A percentile compares a stretch with the other conserved stretches of the same genome.
phyloP scores from a whole-genome alignment of 495 filamentous ascomycete genomes.

The Aspergillus avenaceus region DNA sequence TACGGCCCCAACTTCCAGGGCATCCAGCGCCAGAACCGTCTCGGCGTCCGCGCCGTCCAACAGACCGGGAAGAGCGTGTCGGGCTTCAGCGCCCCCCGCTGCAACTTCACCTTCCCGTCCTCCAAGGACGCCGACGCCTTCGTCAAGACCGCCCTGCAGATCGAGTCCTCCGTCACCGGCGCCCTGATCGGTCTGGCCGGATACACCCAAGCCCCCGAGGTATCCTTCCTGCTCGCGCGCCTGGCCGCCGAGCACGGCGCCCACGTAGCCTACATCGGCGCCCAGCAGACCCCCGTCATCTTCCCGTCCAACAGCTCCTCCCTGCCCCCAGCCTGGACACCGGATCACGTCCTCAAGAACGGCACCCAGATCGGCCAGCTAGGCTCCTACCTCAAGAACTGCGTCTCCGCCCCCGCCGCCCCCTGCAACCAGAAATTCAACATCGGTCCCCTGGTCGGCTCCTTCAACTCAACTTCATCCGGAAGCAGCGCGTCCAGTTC shows the following conservation, averaged over 20 bases:
- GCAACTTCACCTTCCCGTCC: constrained; percentile 21
- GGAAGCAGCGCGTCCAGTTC: constrained; percentile 2
- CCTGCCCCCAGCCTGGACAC: constrained; percentile 23
- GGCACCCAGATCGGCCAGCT: constrained; percentile 24
- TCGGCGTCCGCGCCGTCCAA: constrained; percentile 22
- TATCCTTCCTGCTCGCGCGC: constrained; percentile 30
- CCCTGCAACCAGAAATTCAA: constrained; percentile 20
- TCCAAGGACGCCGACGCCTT: constrained; percentile 15
- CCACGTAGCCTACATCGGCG: constrained; percentile 22
- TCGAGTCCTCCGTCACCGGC: constrained; percentile 24
- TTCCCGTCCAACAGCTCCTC: constrained; percentile 24
- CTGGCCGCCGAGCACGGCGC: constrained; percentile 28
- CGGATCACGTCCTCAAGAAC: constrained; percentile 18
- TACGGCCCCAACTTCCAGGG: constrained; percentile 23
- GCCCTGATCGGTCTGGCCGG: constrained; percentile 28
- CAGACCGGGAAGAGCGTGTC: constrained; percentile 13
- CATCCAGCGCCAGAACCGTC: constrained; percentile 22
- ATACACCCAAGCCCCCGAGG: constrained; percentile 31
- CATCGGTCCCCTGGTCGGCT: constrained; percentile 23
- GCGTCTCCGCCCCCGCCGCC: constrained; percentile 19
- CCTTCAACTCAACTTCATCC: constrained; percentile 8
- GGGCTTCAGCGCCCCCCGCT: constrained; percentile 18
- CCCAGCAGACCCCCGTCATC: constrained; percentile 15
- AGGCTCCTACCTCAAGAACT: constrained; percentile 23
- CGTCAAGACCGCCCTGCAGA: constrained; percentile 16